A percentile compares a stretch with the other conserved stretches of the same genome.
Evolutionary conservation across 2,329 filamentous ascomycete genomes (phyloP).

Genomic region (Calonectria pseudoturangicola): DNA sequence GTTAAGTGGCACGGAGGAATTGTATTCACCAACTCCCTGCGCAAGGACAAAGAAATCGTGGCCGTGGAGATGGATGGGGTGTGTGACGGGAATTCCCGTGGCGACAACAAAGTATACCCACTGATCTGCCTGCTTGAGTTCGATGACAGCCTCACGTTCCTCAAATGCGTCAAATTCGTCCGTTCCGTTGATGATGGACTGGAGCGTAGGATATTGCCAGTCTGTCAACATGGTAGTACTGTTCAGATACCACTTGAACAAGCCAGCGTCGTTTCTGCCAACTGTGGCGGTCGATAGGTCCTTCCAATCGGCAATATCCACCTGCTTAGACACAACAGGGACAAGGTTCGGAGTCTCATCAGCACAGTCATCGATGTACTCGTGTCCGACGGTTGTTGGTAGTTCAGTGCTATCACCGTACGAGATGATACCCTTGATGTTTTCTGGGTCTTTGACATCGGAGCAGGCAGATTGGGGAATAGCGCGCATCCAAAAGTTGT

Average conservation of each 20-base stretch:
- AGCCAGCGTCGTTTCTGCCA: slow-evolving; percentile 54
- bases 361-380: not conserved
- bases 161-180: slow-evolving; percentile 2
- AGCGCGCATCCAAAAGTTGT: slow-evolving; percentile 11
- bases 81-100: not conserved
- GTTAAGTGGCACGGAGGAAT: slow-evolving; percentile 1
- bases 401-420: not conserved
- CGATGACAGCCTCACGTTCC: not conserved
- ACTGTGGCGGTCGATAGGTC: not conserved
- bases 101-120: slow-evolving; percentile 6
- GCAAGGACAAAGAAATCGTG: slow-evolving; percentile 20
- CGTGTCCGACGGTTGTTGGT: not conserved
- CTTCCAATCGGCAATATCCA: not conserved
- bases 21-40: not conserved
- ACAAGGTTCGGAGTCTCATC: not conserved
- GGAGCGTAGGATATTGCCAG: slow-evolving; percentile 57
- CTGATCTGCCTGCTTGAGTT: not conserved
- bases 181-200: slow-evolving; percentile 47
- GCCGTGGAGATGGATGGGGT: slow-evolving; percentile 7
- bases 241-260: slow-evolving; percentile 69
- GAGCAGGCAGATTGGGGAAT: slow-evolving; percentile 1
- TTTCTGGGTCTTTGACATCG: not conserved
- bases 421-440: slow-evolving; percentile 5
- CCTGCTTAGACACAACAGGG: not conserved
- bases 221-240: slow-evolving; percentile 57